A percentile compares a stretch with the other conserved stretches of the same genome.
phyloP scores from a whole-genome alignment of 345 rosid genomes.

The Citrus sinensis region DVS_A1.0 CM039168.1:30103501-30104000 shows the following conservation, averaged over 20 bases:
- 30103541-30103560: constrained; percentile 86
- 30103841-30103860: constrained; percentile 1
- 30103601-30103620: constrained; percentile 81
- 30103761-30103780: constrained; percentile 55
- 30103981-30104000: constrained; percentile 62
- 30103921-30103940: background rate
- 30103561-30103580: constrained; percentile 74
- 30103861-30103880: constrained; percentile 6
- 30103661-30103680: constrained; percentile 78
- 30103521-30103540: constrained; percentile 74
- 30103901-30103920: constrained; percentile 3
- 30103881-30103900: constrained; percentile 11
- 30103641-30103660: constrained; percentile 65
- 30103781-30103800: constrained; percentile 12
- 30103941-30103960: constrained; percentile 35
- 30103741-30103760: constrained; percentile 46
- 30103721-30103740: constrained; percentile 71
- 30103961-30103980: constrained; percentile 61
- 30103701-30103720: constrained; percentile 73
- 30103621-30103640: constrained; percentile 54
- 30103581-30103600: constrained; percentile 72
- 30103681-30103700: constrained; percentile 79
- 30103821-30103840: background rate
- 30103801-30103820: constrained; percentile 12
- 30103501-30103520: constrained; percentile 62